Conservation (phyloP, 2,329 filamentous ascomycete species). For the Triangularia setosa region DNA sequence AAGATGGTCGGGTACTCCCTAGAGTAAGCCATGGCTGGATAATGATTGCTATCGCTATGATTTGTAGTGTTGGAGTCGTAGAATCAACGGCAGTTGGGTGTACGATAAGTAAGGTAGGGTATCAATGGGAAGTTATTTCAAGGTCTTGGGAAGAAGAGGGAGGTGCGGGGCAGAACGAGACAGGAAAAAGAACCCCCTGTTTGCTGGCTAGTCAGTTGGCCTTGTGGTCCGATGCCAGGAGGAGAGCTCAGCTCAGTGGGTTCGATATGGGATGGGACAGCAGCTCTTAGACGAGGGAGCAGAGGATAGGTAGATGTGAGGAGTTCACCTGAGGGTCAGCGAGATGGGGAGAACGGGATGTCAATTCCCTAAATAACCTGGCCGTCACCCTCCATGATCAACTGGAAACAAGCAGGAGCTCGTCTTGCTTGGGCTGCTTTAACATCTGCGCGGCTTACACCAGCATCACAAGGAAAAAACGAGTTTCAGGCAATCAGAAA, state of each 20-base stretch:
- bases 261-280: neutral
- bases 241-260: constrained; percentile 1
- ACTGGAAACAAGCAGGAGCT: neutral
- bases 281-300: too few relatives aligned
- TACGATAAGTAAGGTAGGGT: neutral
- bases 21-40: constrained; percentile 43
- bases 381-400: neutral
- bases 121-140: neutral
- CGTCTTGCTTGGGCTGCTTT: neutral
- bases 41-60: neutral
- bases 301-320: neutral
- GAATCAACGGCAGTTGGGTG: neutral
- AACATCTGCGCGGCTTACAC: neutral
- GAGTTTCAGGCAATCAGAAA: constrained; percentile 19
- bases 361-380: neutral
- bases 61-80: neutral
- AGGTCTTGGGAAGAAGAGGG: neutral
- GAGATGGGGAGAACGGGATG: neutral
- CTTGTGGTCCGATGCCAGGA: constrained; percentile 2
- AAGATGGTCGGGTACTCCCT: constrained; percentile 47
- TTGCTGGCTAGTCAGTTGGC: neutral
- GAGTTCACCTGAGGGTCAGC: neutral
- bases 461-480: constrained; percentile 3
- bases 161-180: constrained; percentile 4
- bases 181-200: neutral